Base-by-base conservation (phyloP, 75 land plant species). In the Pseudotsuga menziesii region DNA sequence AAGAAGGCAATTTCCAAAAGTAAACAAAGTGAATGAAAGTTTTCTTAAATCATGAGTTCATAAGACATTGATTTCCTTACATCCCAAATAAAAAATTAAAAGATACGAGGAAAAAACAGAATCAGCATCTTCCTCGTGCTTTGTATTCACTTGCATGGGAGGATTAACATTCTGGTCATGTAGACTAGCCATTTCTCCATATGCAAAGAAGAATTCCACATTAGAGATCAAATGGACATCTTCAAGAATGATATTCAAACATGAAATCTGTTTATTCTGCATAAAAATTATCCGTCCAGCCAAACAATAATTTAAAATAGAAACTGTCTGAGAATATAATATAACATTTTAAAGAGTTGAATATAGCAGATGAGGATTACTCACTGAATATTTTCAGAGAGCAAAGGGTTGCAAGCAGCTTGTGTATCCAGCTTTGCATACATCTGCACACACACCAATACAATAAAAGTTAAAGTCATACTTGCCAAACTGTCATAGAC, bases 41-140 rank as follows among this genome's bases (percentile, higher is more conserved):
- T 39, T 25, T 67, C 8, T 22, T 11, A 7, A 39, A 69, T 11
- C n/a, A 36, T 16, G 12, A 64, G 41, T 36, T 36, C 11, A 48
- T 48, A 48, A 48, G 11, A 69, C 3, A 5, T 48, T 9, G 9
- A 8, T 41, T 41, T 69, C 52, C 72, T 29, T 39, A 39, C 41
- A 69, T 69, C 19, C 72, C 48, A 69, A n/a, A 17, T 69, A 69
- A 41, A 69, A 69, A 20, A 41, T 69, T 69, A 69, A 41, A 69
- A 69, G 41, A 41, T 69, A 36, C 13, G 35, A 41, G 72, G 54
- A 22, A 41, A 19, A 64, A 64, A 35, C 20, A 0, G 9, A 23
- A 41, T 69, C 0, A 41, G n/a, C 9, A 69, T 39, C 48, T 69
- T 41, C 48, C 52, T 67, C 48, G 19, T 19, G n/a, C 48, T 20